Evolutionary conservation across 257 asterid species (phyloP), one percentile per base, ranked within the genome.

Genomic region (Orobanche coerulescens): DNA sequence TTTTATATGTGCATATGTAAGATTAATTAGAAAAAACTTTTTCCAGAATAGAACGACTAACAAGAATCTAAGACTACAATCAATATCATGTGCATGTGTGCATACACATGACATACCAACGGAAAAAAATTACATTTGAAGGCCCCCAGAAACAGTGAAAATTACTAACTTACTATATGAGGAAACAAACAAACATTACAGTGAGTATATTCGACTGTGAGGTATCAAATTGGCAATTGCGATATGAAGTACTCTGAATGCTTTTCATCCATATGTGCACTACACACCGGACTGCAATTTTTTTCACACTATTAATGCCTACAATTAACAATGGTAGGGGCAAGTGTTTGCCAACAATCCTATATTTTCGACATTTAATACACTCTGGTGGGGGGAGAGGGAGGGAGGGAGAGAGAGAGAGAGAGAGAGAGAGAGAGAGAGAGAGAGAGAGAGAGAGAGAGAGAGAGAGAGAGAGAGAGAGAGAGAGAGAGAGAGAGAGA

Each of bases 301-400:
- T 40, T 61, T 51, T 47, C 56, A 34, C 61, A 59, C 54, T 19
- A 67, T 67, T 37, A 58, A 36, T 23, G 30, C 44, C 31, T 44
- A 58, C 5, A 2, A 49, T n/a, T 37, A 64, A 39, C 40, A 61
- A 36, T 64, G 61, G 22, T 8, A 64, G 9, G 13, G 22, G n/a
- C 26, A 50, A 6, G 19, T 49, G 39, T 34, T 63, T 52, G 58
- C 53, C 26, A 36, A 23, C 70, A 39, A 37, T 64, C 60, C 51
- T 12, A 63, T 10, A 48, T 22, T 28, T 34, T 50, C 15, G 15
- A 47, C 36, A 31, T 24, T 62, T 30, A 16, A 65, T 39, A 52
- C 49, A 6, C 36, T 4, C n/a, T n/a, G n/a, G n/a, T n/a, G n/a
- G n/a, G n/a, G n/a, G n/a, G n/a, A n/a, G n/a, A n/a, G n/a, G n/a